Percentiles rank a stretch among this genome's conserved stretches.
These are phyloP conservation scores for Pilatotrama ljubarskyi DNA, from an alignment of 768 basidiomycete species.

Conservation along the genomic window DNA sequence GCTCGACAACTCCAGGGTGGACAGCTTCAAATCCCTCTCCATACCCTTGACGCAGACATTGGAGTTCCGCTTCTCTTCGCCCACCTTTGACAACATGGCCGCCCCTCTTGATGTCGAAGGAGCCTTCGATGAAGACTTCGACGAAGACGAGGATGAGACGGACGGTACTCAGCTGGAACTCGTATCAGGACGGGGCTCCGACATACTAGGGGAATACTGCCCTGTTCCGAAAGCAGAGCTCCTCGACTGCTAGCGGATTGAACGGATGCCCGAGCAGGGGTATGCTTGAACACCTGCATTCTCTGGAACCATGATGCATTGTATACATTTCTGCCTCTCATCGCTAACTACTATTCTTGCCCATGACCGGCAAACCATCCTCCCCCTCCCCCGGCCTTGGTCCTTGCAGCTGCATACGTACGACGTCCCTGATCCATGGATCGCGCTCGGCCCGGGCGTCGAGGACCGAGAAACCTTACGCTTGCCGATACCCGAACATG, in stretches of 20 bases:
- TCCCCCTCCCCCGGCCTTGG: neutral
- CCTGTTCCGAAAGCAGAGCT: neutral
- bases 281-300: neutral
- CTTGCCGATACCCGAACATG: neutral
- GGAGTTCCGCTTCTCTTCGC: conserved; percentile 1
- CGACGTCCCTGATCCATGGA: neutral
- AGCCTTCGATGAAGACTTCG: neutral
- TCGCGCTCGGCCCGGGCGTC: neutral
- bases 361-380: neutral
- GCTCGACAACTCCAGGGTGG: neutral
- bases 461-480: neutral
- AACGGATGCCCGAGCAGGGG: neutral
- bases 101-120: conserved; percentile 6
- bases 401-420: neutral
- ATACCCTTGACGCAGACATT: neutral
- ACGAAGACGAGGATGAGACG: neutral
- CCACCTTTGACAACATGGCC: conserved; percentile 2
- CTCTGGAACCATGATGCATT: too few species aligned
- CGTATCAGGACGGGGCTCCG: neutral
- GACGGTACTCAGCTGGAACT: neutral
- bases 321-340: neutral
- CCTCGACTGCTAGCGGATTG: neutral
- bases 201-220: neutral
- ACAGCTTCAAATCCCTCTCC: neutral
- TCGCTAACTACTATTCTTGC: neutral